These are phyloP conservation scores for Alisma plantagoaquatica DNA, from an alignment of 106 monocot genomes.

Conservation along the genomic window DNA sequence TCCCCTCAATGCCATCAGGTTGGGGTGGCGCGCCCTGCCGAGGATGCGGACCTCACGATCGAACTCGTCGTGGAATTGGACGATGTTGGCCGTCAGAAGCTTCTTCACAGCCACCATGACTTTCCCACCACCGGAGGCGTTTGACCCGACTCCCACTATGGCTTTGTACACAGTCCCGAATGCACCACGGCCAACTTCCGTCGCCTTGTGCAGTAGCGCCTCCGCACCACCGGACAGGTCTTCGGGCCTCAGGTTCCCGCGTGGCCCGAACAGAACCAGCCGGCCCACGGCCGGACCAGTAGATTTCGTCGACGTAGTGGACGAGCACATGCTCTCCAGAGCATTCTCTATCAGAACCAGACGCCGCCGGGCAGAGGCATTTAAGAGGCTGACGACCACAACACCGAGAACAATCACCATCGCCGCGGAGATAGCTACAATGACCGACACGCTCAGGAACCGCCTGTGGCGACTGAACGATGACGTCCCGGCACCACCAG, in stretches of 20 bases:
- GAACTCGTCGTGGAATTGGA: conserved; percentile 72
- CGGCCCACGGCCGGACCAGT: conserved; percentile 34
- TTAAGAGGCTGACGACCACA: conserved; percentile 36
- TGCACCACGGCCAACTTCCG: conserved; percentile 62
- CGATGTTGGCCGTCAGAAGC: conserved; percentile 36
- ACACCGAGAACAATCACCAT: conserved; percentile 46
- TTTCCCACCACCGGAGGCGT: conserved; percentile 36
- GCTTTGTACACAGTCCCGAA: conserved; percentile 71
- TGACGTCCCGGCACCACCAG: no score
- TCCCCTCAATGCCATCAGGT: conserved; percentile 63
- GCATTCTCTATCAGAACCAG: conserved; percentile 38
- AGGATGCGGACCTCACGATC: conserved; percentile 72
- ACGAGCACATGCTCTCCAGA: conserved; percentile 63
- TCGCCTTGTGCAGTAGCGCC: conserved; percentile 50
- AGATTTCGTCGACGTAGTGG: conserved; percentile 43
- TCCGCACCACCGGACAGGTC: conserved; percentile 51
- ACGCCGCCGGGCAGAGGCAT: conserved; percentile 39
- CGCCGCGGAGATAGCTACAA: conserved; percentile 54
- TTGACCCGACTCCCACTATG: no score
- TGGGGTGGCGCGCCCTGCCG: conserved; percentile 69
- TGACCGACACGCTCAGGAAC: conserved; percentile 49
- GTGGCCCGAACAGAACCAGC: conserved; percentile 50
- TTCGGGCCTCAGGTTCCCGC: conserved; percentile 27
- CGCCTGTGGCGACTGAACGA: conserved; percentile 13
- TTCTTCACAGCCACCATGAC: conserved; percentile 62